Percentiles rank a stretch among this genome's conserved stretches.
Evolutionary conservation across 139 green algal genomes (phyloP).

Genomic region (Picochlorum sp.): DNA sequence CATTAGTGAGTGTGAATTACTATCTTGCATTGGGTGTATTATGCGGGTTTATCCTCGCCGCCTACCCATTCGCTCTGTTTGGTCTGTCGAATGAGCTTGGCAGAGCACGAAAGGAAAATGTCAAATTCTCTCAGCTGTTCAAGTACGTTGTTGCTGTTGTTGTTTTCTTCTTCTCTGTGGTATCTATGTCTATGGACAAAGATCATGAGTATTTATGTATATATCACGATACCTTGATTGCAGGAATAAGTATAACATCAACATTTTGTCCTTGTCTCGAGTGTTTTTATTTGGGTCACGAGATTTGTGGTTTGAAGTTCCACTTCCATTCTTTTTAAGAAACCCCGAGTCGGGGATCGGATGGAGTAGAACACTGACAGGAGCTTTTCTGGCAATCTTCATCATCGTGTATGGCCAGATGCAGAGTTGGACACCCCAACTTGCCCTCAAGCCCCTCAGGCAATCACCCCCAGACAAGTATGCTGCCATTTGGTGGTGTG

Average conservation of each 20-base stretch:
- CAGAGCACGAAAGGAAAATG: conserved; percentile 54
- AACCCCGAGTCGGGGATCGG: conserved; percentile 46
- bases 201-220: background rate
- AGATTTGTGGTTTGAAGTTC: conserved; percentile 84
- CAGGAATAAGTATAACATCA: conserved; percentile 57
- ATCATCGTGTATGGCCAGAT: conserved; percentile 66
- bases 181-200: background rate
- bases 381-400: conserved; percentile 45
- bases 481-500: conserved; percentile 56
- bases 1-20: conserved; percentile 58
- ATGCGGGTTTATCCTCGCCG: conserved; percentile 48
- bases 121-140: conserved; percentile 51
- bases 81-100: conserved; percentile 52
- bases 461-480: conserved; percentile 73
- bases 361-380: conserved; percentile 49
- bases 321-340: conserved; percentile 81
- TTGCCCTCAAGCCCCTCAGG: conserved; percentile 56
- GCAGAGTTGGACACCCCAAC: conserved; percentile 67
- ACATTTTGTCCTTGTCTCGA: conserved; percentile 54
- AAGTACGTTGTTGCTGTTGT: conserved; percentile 7
- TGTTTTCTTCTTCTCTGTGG: background rate
- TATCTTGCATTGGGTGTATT: conserved; percentile 56
- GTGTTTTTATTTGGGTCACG: conserved; percentile 63
- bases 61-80: conserved; percentile 61
- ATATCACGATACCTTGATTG: background rate